Evolutionary conservation across 257 asterid genomes (phyloP), one percentile per base, ranked within the genome.

Genomic region (Plantago ovata): DNA sequence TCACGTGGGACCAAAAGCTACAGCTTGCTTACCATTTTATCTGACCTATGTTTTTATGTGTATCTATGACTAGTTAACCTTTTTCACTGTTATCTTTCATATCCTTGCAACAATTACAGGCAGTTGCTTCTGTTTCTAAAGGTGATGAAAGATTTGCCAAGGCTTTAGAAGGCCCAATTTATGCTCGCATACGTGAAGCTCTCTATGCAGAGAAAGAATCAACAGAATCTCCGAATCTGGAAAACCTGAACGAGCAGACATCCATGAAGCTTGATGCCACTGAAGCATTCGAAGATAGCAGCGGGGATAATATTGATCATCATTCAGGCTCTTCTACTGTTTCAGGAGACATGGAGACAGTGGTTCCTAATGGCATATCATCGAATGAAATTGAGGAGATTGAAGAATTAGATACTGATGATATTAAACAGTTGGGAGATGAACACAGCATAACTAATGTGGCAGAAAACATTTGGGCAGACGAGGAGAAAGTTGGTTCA

Each of bases 111-210:
- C 57, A 66, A 53, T 58, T 73, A 66, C 82, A 86, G 95, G 88
- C 85, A 77, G 94, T 88, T 48, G 88, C 79, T 77, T 78, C 85
- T 16, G 90, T 83, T 52, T 22, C 80, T 36, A 67, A 72, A 62
- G 98, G 93, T 4, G 84, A 70, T 38, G 67, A 33, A 52, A 83
- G 74, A 36, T 89, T 81, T 63, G 61, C 45, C 18, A 71, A 74
- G 67, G 89, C 82, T 48, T 63, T 92, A 61, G 82, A 77, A 54
- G 94, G 72, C 63, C 85, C 86, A 7, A 32, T 75, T 3, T 89
- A 86, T 50, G 38, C 63, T 38, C 84, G 76, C 28, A 65, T 84
- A 33, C 81, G 77, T 0, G 73, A 79, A 63, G 77, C 84, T 54
- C 88, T 88, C 61, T 80, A 70, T 69, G 69, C 82, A 21, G 67